Base-by-base conservation (phyloP, 495 filamentous ascomycete genomes). In the Aspergillus bridgeri region DNA sequence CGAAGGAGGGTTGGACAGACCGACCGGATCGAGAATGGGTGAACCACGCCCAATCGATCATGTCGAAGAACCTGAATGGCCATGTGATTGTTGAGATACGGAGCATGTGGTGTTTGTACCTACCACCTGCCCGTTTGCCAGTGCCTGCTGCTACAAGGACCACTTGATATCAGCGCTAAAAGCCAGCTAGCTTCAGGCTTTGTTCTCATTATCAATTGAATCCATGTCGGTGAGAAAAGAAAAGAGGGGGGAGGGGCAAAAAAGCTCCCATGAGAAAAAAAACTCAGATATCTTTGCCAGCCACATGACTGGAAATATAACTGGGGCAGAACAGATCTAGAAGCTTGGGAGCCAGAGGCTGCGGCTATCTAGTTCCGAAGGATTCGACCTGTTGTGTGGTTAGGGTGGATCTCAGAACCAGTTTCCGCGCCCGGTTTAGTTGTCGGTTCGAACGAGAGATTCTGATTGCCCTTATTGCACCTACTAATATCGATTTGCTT, bases 81-180 rank as follows among this genome's bases (percentile, higher is more conserved):
- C 33, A 38, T 38, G 33, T 38, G 33, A 38, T 38, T 38, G 33
- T 15, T 38, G 33, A 38, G 33, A 38, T 38, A 38, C 33, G 33
- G 9, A 38, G 33, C 33, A 38, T 38, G 33, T 38, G 33, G 33
- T 38, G 33, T 38, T 2, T 13, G 33, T 38, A 38, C 9, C 9
- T 13, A 63, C n/a, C n/a, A n/a, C n/a, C n/a, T n/a, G n/a, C n/a
- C n/a, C n/a, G n/a, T n/a, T n/a, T n/a, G n/a, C n/a, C n/a, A n/a
- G n/a, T n/a, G n/a, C n/a, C n/a, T n/a, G n/a, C 33, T 55, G 56
- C 48, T 59, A 44, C 20, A 56, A 27, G 8, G 60, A 33, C 15
- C 51, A 49, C 18, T 63, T 42, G 56, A 54, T 45, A 63, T 68
- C 29, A 38, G 33, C 33, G 33, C 33, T 38, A 38, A 38, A 13